Evolutionary conservation across 2,329 filamentous ascomycete species (phyloP), one percentile per base, ranked within the genome.

Genomic region (Aspergillus brunneoviolaceus): DNA sequence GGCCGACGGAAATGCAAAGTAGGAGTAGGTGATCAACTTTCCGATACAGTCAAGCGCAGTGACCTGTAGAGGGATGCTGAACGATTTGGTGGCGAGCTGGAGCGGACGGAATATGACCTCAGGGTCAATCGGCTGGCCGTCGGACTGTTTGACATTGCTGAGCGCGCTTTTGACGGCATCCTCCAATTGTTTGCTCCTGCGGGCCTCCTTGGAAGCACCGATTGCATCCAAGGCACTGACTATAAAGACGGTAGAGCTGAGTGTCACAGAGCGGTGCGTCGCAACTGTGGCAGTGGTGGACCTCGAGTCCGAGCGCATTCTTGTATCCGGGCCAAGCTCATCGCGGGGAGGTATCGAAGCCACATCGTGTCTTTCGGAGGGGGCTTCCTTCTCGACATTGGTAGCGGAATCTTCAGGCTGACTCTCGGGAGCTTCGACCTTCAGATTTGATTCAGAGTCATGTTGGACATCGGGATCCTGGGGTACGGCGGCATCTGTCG

Each of bases 21-120:
- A 98, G 19, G 95, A 96, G 76, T 96, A 99, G 70, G 94, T 97
- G 74, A 98, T 98, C 64, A 99, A 87, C 81, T 99, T 99, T 70
- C 96, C 95, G 70, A 99, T 97, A 78, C 94, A 98, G 78, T 99
- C 95, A 71, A 99, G 86, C 6, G 95, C 93, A 42, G 90, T 91
- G 23, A 92, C 96, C 61, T 92, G 91, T 51, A 99, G 83, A 60
- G 91, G 87, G 56, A 94, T 89, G 70, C 91, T 97, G 69, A 88
- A 86, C 10, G 92, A 89, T 74, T 92, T 91, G 39, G 93, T 94
- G 51, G 96, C 95, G 48, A 98, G 84, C 72, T 96, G 91, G 33
- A 99, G 80, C 14, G 95, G 95, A 66, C 89, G 88, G 72, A 99
- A 99, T 68, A 99, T 87, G 59, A 96, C 81, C 75, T 98, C 92